phyloP scores from a whole-genome alignment of 2,329 filamentous ascomycete genomes.

The Ceratocystis alfenasii region DNA sequence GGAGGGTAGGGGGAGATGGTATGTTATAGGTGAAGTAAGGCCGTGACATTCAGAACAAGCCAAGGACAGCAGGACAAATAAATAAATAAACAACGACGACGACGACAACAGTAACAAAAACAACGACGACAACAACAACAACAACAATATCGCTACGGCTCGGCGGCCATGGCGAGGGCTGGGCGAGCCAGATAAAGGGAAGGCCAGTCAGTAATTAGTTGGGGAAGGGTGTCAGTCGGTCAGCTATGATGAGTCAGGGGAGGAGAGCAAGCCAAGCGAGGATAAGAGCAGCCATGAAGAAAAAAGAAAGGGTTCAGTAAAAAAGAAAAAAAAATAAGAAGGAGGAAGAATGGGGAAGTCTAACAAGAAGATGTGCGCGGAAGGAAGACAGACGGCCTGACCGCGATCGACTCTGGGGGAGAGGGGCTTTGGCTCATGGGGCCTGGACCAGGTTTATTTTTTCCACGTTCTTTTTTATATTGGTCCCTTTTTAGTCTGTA shows the following conservation, averaged over 20 bases:
- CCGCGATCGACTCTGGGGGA: constrained; percentile 10
- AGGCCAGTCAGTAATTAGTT: too few species aligned
- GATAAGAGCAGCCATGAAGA: background rate
- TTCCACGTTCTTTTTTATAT: background rate
- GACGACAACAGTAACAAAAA: too few species aligned
- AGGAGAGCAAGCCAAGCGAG: background rate
- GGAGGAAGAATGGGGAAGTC: background rate
- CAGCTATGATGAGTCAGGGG: too few species aligned
- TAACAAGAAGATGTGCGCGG: background rate
- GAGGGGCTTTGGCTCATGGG: background rate
- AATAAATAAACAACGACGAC: too few species aligned
- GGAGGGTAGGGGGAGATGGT: background rate
- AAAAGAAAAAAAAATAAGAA: background rate
- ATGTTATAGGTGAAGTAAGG: background rate
- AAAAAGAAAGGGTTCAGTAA: background rate
- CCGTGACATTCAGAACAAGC: too few species aligned
- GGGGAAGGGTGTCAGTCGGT: too few species aligned
- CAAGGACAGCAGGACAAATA: too few species aligned
- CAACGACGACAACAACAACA: too few species aligned
- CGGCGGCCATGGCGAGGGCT: too few species aligned
- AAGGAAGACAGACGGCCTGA: constrained; percentile 5
- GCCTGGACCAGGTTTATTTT: constrained; percentile 1
- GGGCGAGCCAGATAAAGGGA: too few species aligned
- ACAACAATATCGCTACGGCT: too few species aligned
- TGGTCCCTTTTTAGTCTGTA: background rate